Evolutionary conservation across 331 rosid species (phyloP), one percentile per base, ranked within the genome.

Genomic region (Erythrophleum ivorense): DNA sequence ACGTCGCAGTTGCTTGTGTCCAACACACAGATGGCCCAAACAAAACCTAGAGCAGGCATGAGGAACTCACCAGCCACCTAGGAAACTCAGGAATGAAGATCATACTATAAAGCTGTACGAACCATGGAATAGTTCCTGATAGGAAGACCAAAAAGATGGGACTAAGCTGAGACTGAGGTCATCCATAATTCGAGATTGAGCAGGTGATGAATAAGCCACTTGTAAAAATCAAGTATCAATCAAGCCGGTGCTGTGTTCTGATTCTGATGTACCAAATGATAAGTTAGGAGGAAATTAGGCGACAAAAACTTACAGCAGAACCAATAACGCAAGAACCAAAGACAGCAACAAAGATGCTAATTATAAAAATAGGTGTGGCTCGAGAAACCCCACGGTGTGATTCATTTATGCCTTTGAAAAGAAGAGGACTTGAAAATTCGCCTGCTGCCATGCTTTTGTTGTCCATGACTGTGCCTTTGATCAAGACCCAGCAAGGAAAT

Each of bases 151-250:
- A 80, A 36, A 41, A 16, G 50, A 62, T 19, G 62, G 9, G 74
- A 65, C 64, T 60, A 66, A 76, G 29, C 88, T 76, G 33, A 95
- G 98, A 79, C 79, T 84, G 74, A 91, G 80, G 52, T 91, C 98
- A n/a, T 72, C 43, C 86, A 85, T 87, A 79, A 95, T 88, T 76
- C 90, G 88, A 48, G 92, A 80, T 80, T 92, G 87, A 88, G 94
- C 84, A 67, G 98, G 97, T 5, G 98, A 91, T 8, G 99, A 95
- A 82, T 95, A 95, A 33, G 97, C 99, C 50, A 93, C 85, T 97
- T 95, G 87, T 67, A 80, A 91, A 79, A 68, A 15, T 45, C 79
- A 46, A 14, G 12, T 71, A 4, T 14, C 29, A 57, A 5, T 50
- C 62, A 83, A 72, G 36, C 54, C 31, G 31, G 36, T 9, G 43